Evolutionary conservation across 129 eudicot genomes (phyloP).

Genomic region (Chrysanthemum seticuspe): DNA sequence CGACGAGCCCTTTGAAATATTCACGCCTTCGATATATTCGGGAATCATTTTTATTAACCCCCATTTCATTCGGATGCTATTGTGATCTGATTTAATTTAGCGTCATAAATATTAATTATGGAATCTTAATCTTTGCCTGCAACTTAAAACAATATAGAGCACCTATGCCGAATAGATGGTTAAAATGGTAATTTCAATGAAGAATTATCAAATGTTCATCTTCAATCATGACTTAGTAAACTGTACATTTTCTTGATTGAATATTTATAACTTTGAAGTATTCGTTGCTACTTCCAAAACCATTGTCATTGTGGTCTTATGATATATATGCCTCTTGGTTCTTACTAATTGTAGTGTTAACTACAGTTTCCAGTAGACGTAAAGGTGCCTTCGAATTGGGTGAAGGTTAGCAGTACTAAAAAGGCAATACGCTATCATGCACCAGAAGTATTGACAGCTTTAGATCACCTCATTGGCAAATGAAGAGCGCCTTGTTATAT

Average conservation of each 20-base stretch:
- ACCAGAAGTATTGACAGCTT: slow-evolving; percentile 75
- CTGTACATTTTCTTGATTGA: background rate
- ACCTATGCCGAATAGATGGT: no score
- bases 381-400: slow-evolving; percentile 86
- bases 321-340: background rate
- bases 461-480: slow-evolving; percentile 70
- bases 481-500: slow-evolving; percentile 66
- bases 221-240: no score
- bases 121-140: no score
- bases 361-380: slow-evolving; percentile 66
- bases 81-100: background rate
- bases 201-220: no score
- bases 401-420: slow-evolving; percentile 93
- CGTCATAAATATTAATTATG: no score
- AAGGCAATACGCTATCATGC: slow-evolving; percentile 92
- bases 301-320: slow-evolving; percentile 14
- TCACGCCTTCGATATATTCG: no score
- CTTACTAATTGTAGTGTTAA: slow-evolving; percentile 12
- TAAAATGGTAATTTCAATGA: no score
- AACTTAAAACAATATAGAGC: no score
- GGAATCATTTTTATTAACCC: no score
- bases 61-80: background rate
- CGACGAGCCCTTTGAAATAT: no score
- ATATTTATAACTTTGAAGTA: background rate
- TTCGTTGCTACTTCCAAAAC: background rate